Evolutionary conservation across 2,329 filamentous ascomycete species (phyloP), one percentile per base, ranked within the genome.

Genomic region (Fusarium torulosum): DNA sequence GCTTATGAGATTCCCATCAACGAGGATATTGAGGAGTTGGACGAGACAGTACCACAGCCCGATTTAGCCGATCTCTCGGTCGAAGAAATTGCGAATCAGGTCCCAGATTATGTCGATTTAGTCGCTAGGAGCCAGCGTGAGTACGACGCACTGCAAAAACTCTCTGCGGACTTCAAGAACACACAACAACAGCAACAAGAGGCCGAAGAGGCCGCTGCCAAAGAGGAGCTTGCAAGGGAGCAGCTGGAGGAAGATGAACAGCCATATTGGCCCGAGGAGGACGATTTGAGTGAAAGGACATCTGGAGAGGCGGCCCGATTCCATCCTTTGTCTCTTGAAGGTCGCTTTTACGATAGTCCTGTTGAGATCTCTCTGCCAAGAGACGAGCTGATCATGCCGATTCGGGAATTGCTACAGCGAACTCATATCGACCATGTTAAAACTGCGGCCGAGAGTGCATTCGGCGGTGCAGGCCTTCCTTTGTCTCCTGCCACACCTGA

Each of bases 381-480:
- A 66, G 81, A 84, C n/a, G 83, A 86, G 4, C 85, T 97, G 40
- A 84, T 91, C 10, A 81, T 85, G 5, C 94, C 94, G 0, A 89
- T 97, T 19, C 84, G 87, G 3, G 79, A 86, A 6, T 83, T 97
- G 4, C 83, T 98, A 3, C 83, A 84, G 15, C 83, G 90, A 55
- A 87, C 88, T 53, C 87, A 93, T 58, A 87, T 89, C 42, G 91
- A 89, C 57, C 96, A 99, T 75, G 82, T 98, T 31, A 84, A 85
- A 33, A 85, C 90, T 57, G 85, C 91, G 2, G 92, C 94, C 1
- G 88, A 92, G 69, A 86, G 84, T 42, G 84, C 88, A 1, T 95
- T 97, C 75, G 95, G 94, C 42, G 95, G 95, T 0, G 79, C 79
- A 5, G 88, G 89, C 0, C 81, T 98, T 17, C 94, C 94, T 4